Evolutionary conservation across 2,329 filamentous ascomycete species (phyloP), one percentile per base, ranked within the genome.

Genomic region (Scedosporium apiospermum): DNA sequence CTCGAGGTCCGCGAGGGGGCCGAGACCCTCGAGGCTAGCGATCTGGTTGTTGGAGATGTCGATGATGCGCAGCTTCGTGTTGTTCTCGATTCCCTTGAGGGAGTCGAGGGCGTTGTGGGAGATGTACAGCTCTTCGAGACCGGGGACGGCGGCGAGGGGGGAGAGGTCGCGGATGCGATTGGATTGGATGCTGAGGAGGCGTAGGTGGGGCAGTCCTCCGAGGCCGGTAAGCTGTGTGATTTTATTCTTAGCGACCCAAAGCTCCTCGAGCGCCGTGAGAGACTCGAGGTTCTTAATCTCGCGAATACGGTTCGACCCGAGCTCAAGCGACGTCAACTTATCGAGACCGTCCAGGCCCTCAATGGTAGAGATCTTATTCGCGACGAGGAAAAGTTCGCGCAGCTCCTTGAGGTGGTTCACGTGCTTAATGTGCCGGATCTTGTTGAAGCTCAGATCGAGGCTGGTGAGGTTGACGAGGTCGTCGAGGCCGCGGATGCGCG

Each of bases 381-480:
- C 91, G 59, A 98, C 91, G 68, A 99, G 90, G 74, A 89, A 99
- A 3, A 99, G 73, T 68, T 98, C 91, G 65, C 82, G 88, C 63
- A 98, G 82, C 62, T 91, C 82, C 23, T 78, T 88, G 64, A 99
- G 78, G 69, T 93, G 89, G 64, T 83, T 82, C 67, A 98, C 78
- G 69, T 93, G 87, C 76, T 96, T 96, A 78, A 99, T 96, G 76
- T 97, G 93, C 74, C 96, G 97, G 78, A 99, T 93, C 80, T 98
- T 98, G 80, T 99, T 99, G 84, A 97, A 99, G 74, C 90, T 96
- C 60, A 99, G 81, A 73, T 99, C 95, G 62, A 99, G 84, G 63
- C 80, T 88, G 5, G 84, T 91, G 62, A 99, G 83, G 65, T 89
- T 82, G 12, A 82, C 85, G 63, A 97, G 84, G 57, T 85, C 80